These are phyloP conservation scores for Colletotrichum aenigma DNA, from an alignment of 2,329 filamentous ascomycete species.

Conservation along the genomic window DNA sequence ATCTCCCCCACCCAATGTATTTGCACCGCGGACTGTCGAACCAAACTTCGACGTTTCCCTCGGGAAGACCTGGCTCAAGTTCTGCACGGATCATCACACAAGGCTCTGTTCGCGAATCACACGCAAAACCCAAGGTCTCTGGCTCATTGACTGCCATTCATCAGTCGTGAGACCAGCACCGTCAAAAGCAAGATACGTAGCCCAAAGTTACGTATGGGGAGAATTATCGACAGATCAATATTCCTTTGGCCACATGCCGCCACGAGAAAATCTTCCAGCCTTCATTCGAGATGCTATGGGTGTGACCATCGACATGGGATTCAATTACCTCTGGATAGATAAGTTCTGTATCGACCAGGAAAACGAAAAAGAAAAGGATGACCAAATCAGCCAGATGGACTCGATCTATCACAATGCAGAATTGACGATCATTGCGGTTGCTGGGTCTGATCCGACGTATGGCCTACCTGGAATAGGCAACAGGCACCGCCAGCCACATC, in stretches of 20 bases:
- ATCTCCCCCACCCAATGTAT: too few species aligned
- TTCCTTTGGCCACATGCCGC: too few species aligned
- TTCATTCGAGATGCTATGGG: conserved; percentile 24
- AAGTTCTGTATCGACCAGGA: conserved; percentile 37
- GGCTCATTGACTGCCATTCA: too few species aligned
- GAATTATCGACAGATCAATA: too few species aligned
- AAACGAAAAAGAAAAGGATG: conserved; percentile 3
- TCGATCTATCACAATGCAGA: conserved; percentile 37
- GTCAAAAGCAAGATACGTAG: too few species aligned
- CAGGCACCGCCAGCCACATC: conserved; percentile 32
- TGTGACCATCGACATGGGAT: conserved; percentile 33
- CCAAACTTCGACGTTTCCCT: too few species aligned
- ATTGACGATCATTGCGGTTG: conserved; percentile 42
- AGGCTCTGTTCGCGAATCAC: too few species aligned
- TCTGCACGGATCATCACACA: too few species aligned
- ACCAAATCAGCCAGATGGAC: conserved; percentile 40
- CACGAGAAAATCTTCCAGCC: neutral
- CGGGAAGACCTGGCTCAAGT: too few species aligned
- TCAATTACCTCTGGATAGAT: conserved; percentile 43
- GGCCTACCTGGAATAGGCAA: conserved; percentile 38
- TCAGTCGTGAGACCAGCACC: too few species aligned
- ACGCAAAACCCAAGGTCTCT: too few species aligned
- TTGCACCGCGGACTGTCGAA: too few species aligned
- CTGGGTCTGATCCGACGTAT: conserved; percentile 33
- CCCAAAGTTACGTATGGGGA: conserved; percentile 21